Evolutionary conservation across 2,329 filamentous ascomycete genomes (phyloP).

Genomic region (Penicillium sp.): DNA sequence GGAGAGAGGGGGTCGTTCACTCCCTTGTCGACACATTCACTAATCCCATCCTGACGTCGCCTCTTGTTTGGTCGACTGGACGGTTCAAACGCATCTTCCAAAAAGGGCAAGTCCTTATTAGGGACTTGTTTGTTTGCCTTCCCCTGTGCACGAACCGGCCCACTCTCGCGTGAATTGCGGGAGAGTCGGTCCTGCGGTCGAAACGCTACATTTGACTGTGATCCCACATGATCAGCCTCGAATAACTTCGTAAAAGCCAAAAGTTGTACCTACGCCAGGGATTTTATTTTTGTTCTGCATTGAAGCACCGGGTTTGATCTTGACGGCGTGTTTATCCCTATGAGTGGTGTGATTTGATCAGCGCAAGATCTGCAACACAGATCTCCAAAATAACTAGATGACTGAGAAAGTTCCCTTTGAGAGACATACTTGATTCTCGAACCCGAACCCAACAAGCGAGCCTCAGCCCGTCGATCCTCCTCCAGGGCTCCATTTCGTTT

Average conservation of each 20-base stretch:
- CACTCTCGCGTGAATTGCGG: conserved; percentile 29
- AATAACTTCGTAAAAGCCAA: neutral
- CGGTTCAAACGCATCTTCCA: conserved; percentile 20
- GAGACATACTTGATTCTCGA: conserved; percentile 12
- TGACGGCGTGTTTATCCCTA: conserved; percentile 22
- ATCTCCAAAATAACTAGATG: neutral
- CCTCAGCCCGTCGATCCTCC: conserved; percentile 17
- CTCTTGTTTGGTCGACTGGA: conserved; percentile 30
- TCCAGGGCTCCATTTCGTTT: conserved; percentile 8
- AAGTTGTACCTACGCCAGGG: conserved; percentile 19
- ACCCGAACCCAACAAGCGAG: conserved; percentile 16
- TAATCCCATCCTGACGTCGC: conserved; percentile 23
- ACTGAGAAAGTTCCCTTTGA: neutral
- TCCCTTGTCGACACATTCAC: conserved; percentile 17
- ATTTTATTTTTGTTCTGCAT: conserved; percentile 18
- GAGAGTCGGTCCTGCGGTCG: conserved; percentile 29
- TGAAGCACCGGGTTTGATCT: conserved; percentile 31
- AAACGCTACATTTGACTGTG: conserved; percentile 17
- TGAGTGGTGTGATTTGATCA: neutral
- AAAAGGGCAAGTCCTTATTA: conserved; percentile 1
- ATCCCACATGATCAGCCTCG: neutral
- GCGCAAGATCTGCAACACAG: neutral
- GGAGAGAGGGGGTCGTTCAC: conserved; percentile 6
- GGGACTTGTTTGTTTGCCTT: conserved; percentile 10
- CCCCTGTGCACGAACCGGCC: conserved; percentile 32